Evolutionary conservation across 768 basidiomycete species (phyloP).

Genomic region (Mrakia frigida): DNA sequence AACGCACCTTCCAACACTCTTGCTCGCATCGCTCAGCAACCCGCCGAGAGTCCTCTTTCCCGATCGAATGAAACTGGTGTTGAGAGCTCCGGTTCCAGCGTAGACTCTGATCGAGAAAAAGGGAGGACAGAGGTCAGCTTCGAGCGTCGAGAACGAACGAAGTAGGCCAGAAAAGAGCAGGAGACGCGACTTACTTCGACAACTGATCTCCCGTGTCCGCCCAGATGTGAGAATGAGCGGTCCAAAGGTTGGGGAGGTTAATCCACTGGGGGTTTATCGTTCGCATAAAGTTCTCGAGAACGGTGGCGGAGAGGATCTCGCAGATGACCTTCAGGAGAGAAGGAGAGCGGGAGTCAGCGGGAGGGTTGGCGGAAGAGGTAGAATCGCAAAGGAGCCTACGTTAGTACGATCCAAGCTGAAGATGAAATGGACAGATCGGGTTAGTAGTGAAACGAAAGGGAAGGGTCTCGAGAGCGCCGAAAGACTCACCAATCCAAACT

Average conservation of each 20-base stretch:
- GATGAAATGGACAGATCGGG: neutral
- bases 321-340: constrained; percentile 33
- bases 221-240: constrained; percentile 87
- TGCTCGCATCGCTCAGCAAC: constrained; percentile 90
- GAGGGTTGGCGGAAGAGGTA: constrained; percentile 41
- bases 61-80: constrained; percentile 90
- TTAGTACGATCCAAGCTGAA: constrained; percentile 90
- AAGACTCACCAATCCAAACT: constrained; percentile 68
- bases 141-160: no score
- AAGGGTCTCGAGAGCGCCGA: constrained; percentile 21
- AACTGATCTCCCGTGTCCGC: constrained; percentile 86
- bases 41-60: constrained; percentile 94
- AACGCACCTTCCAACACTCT: constrained; percentile 56
- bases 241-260: constrained; percentile 57
- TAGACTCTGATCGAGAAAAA: constrained; percentile 59
- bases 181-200: constrained; percentile 45
- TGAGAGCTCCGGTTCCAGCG: constrained; percentile 71
- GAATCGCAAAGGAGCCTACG: constrained; percentile 17
- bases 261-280: constrained; percentile 19
- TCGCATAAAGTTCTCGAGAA: constrained; percentile 26
- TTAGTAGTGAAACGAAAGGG: neutral
- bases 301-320: constrained; percentile 27
- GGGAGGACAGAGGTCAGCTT: neutral
- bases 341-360: constrained; percentile 58
- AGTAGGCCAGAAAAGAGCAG: neutral